Base-by-base conservation (phyloP, 805 yeast species). In the Wickerhamiella bombiphila region DNA sequence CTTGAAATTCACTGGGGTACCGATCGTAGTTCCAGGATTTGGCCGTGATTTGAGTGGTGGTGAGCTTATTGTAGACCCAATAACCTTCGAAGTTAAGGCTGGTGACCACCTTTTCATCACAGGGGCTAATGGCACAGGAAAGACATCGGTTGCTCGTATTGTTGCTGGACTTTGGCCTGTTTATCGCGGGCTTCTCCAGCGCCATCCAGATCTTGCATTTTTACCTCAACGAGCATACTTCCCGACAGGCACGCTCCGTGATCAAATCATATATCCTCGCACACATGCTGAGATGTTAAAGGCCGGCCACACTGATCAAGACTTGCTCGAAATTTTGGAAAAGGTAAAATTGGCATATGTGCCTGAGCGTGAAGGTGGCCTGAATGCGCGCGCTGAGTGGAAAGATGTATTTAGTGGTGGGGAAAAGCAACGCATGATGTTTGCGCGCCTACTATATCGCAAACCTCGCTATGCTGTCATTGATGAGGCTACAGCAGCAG, bases 401-500 rank as follows among this genome's bases (percentile, higher is more conserved):
- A 76, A 76, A 51, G 93, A 80, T 54, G 78, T 85, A n/a, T 68
- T 85, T 46, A 78, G 91, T 58, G 96, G 96, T n/a, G 96, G 96
- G 40, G 96, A 85, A 56, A 77, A 82, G 59, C 96, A 85, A 63
- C 72, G 94, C 53, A 69, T 85, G 56, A 74, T 82, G 56, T 80
- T 85, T 62, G 94, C 96, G 0, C 68, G 95, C 49, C 70, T 85
- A 2, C 38, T 85, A 47, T 82, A 77, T 61, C 81, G 79, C 54
- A 70, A 70, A 38, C 94, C 94, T 34, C 69, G 70, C 54, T 81
- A 81, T 56, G 83, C 85, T 3, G 72, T 85, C 2, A 66, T 85
- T 43, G 96, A 85, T 58, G 96, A 85, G 59, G 80, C 93, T n/a
- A 85, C 96, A 3, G 81, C 83, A 54, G 95, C 96, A 1, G 85